Percentiles rank a stretch among this genome's conserved stretches.
phyloP scores from a whole-genome alignment of 148 eudicot genomes.

The Mesembryanthemum crystallinum region DNA sequence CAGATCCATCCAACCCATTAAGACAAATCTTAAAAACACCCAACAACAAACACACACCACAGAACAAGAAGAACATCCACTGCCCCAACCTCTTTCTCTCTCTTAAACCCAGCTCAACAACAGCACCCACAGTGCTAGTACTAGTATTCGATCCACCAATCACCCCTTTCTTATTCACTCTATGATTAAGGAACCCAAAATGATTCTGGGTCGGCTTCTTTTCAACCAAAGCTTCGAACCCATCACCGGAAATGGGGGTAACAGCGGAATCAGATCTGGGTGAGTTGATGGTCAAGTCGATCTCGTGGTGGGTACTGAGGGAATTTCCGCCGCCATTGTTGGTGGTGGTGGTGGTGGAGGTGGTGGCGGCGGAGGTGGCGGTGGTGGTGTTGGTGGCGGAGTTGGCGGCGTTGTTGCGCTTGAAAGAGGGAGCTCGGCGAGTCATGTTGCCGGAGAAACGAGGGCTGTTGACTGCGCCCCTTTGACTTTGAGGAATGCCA shows the following conservation, averaged over 20 bases:
- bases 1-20: constrained; percentile 64
- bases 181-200: constrained; percentile 37
- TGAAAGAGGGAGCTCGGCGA: constrained; percentile 84
- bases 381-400: background rate
- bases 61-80: constrained; percentile 72
- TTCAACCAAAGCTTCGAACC: constrained; percentile 41
- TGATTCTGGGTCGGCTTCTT: constrained; percentile 41
- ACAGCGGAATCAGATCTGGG: constrained; percentile 69
- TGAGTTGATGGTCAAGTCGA: constrained; percentile 56
- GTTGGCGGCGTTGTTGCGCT: constrained; percentile 33
- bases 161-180: constrained; percentile 8
- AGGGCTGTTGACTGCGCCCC: constrained; percentile 69
- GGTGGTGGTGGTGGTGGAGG: background rate
- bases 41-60: constrained; percentile 70
- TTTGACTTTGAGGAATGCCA: constrained; percentile 52
- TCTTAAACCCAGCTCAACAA: constrained; percentile 44
- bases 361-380: background rate
- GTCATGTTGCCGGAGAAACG: constrained; percentile 72
- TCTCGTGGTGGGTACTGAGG: constrained; percentile 45
- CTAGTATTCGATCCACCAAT: constrained; percentile 20
- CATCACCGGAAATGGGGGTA: constrained; percentile 32
- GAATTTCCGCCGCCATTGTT: constrained; percentile 2
- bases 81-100: constrained; percentile 64
- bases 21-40: constrained; percentile 68
- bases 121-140: constrained; percentile 11